A percentile compares a stretch with the other conserved stretches of the same genome.
These are phyloP conservation scores for Whalleya microplaca DNA, from an alignment of 2,329 filamentous ascomycete genomes.

Conservation along the genomic window DNA sequence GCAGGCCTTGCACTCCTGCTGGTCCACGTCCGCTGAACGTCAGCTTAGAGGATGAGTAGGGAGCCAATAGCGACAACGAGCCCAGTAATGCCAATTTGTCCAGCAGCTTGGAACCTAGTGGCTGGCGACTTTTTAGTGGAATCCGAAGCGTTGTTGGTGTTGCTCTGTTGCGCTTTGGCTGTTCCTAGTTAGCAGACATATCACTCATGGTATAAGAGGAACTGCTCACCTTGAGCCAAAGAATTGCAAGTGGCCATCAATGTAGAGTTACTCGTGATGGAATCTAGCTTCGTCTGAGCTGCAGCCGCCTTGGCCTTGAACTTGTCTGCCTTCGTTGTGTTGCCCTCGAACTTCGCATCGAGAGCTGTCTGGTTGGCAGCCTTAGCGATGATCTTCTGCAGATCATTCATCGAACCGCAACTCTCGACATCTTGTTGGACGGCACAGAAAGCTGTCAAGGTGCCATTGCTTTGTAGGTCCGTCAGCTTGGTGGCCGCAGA, in stretches of 20 bases:
- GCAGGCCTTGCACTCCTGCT: background rate
- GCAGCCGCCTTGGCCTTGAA: conserved; percentile 42
- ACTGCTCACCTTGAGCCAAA: conserved; percentile 10
- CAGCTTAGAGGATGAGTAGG: background rate
- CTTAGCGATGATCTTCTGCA: conserved; percentile 36
- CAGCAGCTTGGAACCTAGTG: background rate
- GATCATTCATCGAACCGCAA: conserved; percentile 39
- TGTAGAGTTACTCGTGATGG: conserved; percentile 42
- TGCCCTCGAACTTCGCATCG: conserved; percentile 37
- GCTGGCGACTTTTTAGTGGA: background rate
- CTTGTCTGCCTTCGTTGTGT: conserved; percentile 41
- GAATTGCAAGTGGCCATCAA: conserved; percentile 39
- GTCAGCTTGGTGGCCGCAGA: conserved; percentile 34
- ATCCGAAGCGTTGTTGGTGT: background rate
- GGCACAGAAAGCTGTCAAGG: conserved; percentile 32
- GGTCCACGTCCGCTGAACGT: background rate
- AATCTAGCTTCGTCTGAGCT: conserved; percentile 35
- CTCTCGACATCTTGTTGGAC: conserved; percentile 12
- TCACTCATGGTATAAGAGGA: background rate
- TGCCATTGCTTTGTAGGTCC: conserved; percentile 39
- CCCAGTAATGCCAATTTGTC: background rate
- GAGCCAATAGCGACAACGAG: conserved; percentile 2
- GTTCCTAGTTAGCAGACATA: background rate
- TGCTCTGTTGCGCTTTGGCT: background rate
- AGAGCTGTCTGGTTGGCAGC: conserved; percentile 43